phyloP scores from a whole-genome alignment of 2,329 filamentous ascomycete species.

The Ophiostoma sp. region DNA sequence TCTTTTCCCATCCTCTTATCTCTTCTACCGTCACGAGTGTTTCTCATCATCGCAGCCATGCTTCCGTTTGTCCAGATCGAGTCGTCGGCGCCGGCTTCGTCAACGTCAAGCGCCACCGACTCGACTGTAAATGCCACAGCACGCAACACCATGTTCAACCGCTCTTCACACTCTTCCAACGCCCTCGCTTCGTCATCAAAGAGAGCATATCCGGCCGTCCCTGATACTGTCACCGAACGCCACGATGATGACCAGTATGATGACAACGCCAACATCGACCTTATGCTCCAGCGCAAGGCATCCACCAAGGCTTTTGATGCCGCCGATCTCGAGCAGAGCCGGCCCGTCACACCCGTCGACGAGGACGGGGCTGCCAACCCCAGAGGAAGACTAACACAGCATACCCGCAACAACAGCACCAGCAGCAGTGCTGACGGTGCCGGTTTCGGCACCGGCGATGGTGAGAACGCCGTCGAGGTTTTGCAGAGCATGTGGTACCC shows the following conservation, averaged over 20 bases:
- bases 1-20: neutral
- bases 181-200: slow-evolving; percentile 1
- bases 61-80: slow-evolving; percentile 28
- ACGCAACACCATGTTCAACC: slow-evolving; percentile 28
- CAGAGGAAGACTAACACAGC: slow-evolving; percentile 22
- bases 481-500: slow-evolving; percentile 55
- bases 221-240: slow-evolving; percentile 30
- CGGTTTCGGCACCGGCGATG: slow-evolving; percentile 22
- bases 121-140: slow-evolving; percentile 32
- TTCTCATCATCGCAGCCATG: slow-evolving; percentile 9
- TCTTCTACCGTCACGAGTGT: neutral
- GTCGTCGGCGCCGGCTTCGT: slow-evolving; percentile 25
- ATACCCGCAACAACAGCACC: neutral
- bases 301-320: slow-evolving; percentile 25
- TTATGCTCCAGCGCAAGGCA: slow-evolving; percentile 12
- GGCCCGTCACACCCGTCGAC: slow-evolving; percentile 43
- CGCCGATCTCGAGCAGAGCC: slow-evolving; percentile 49
- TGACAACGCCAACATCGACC: slow-evolving; percentile 10
- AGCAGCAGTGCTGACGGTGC: neutral
- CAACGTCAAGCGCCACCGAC: slow-evolving; percentile 1
- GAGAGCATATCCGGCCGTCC: slow-evolving; percentile 39
- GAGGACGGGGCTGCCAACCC: neutral
- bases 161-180: neutral
- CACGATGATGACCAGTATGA: slow-evolving; percentile 14
- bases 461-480: slow-evolving; percentile 39